Evolutionary conservation across 495 filamentous ascomycete species (phyloP).

Genomic region (Sporormia fimetaria): DNA sequence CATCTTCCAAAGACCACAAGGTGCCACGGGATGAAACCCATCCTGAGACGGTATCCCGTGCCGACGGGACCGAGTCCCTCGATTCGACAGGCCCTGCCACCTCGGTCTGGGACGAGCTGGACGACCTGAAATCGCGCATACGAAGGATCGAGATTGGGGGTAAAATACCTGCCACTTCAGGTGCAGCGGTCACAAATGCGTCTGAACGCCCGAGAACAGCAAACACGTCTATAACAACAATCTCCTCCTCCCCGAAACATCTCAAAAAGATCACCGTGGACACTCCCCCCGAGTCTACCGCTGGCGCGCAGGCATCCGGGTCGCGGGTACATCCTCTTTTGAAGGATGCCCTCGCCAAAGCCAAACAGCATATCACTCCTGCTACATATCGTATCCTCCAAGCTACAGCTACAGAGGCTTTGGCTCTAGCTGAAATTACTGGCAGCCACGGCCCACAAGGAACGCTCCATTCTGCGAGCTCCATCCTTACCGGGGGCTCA

Average conservation of each 20-base stretch:
- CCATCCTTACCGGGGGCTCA: slow-evolving; percentile 45
- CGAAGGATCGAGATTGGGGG: slow-evolving; percentile 84
- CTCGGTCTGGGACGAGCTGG: slow-evolving; percentile 94
- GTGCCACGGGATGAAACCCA: slow-evolving; percentile 13
- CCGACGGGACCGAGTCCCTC: slow-evolving; percentile 65
- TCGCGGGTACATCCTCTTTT: slow-evolving; percentile 69
- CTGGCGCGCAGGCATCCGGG: slow-evolving; percentile 26
- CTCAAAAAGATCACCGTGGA: slow-evolving; percentile 41
- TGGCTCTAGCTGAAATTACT: slow-evolving; percentile 62
- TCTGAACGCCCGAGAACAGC: slow-evolving; percentile 79
- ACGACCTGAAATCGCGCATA: slow-evolving; percentile 90
- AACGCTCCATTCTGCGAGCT: slow-evolving; percentile 52
- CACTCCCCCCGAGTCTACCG: slow-evolving; percentile 33
- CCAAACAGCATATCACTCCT: slow-evolving; percentile 51
- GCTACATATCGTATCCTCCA: slow-evolving; percentile 75
- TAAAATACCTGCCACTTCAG: slow-evolving; percentile 69
- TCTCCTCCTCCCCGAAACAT: slow-evolving; percentile 76
- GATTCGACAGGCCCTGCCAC: slow-evolving; percentile 74
- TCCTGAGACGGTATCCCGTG: slow-evolving; percentile 14
- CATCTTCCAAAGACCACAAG: slow-evolving; percentile 20
- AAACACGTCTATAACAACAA: slow-evolving; percentile 83
- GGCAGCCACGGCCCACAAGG: slow-evolving; percentile 46
- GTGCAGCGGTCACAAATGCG: slow-evolving; percentile 60
- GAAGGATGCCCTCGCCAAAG: slow-evolving; percentile 67
- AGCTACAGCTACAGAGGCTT: slow-evolving; percentile 66